phyloP scores from a whole-genome alignment of 1,284 basidiomycete species.

The Melampsora occidentalis region DNA sequence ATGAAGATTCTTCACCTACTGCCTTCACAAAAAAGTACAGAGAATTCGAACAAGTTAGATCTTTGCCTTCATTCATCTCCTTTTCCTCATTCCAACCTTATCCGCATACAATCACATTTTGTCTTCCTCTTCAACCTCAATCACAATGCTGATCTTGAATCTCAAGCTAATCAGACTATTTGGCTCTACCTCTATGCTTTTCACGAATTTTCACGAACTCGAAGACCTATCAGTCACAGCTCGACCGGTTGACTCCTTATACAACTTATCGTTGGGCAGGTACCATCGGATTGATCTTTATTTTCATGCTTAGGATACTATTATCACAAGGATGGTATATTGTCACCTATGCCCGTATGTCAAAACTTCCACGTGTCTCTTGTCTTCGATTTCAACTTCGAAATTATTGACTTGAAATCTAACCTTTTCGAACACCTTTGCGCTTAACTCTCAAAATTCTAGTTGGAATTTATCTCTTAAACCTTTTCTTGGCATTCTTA shows the following conservation, averaged over 20 bases:
- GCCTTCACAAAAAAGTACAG: no score
- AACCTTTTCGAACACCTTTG: slow-evolving; percentile 64
- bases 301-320: slow-evolving; percentile 86
- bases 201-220: slow-evolving; percentile 3
- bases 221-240: slow-evolving; percentile 63
- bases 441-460: slow-evolving; percentile 61
- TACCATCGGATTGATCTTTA: slow-evolving; percentile 66
- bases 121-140: no score
- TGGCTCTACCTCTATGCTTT: neutral
- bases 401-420: slow-evolving; percentile 19
- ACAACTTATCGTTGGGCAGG: slow-evolving; percentile 82
- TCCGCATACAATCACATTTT: no score
- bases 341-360: slow-evolving; percentile 51
- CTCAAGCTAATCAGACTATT: no score
- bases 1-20: no score
- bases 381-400: neutral
- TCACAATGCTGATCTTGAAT: no score
- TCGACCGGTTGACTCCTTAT: slow-evolving; percentile 90
- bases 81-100: no score
- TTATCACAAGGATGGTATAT: slow-evolving; percentile 67
- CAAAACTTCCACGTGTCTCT: neutral
- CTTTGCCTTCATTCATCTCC: no score
- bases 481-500: slow-evolving; percentile 76
- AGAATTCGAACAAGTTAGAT: no score
- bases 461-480: slow-evolving; percentile 53